Evolutionary conservation across 306 rosid genomes (phyloP), one percentile per base, ranked within the genome.

Genomic region (Myrica gale): DNA sequence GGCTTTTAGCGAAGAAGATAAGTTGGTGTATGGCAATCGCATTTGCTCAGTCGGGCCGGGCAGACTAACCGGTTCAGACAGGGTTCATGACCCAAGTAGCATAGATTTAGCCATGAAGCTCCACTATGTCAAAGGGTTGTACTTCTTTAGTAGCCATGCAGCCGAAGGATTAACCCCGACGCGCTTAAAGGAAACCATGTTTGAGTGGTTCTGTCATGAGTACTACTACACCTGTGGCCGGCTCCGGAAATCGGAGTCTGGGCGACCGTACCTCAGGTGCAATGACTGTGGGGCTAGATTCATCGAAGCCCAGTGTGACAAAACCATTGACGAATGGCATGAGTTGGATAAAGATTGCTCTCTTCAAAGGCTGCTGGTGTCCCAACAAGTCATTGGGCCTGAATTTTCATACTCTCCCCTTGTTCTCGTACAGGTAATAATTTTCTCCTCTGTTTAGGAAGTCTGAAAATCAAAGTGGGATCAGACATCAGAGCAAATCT

Each of bases 31-130:
- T 42, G 88, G 77, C 51, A 4, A 85, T 19, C 80, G 50, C 78
- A 68, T 94, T 17, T 88, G 96, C 6, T 94, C 96, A 0, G 93
- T 94, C 19, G 98, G 96, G 20, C 92, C 96, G 0, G 89, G 84
- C 0, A 72, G 62, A 0, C 5, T 7, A 0, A 73, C 80, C 6
- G 91, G 83, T 16, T n/a, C 84, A 8, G 86, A 90, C 5, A 51
- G 54, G 42, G 78, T 79, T 68, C 89, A 88, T 55, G 11, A 68
- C 51, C 90, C 78, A 0, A 21, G 69, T 2, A 83, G 86, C 11
- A 13, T 89, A 23, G 97, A 94, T 84, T 69, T 94, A 81, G 96
- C 96, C 84, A 86, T 91, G 95, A 94, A 91, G 76, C 90, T 94
- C 17, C 98, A 94, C 82, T 94, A 94, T 76, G 84, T 91, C 0